Evolutionary conservation across 768 basidiomycete species (phyloP), one percentile per base, ranked within the genome.

Genomic region (Termitomyces titanicus): DNA sequence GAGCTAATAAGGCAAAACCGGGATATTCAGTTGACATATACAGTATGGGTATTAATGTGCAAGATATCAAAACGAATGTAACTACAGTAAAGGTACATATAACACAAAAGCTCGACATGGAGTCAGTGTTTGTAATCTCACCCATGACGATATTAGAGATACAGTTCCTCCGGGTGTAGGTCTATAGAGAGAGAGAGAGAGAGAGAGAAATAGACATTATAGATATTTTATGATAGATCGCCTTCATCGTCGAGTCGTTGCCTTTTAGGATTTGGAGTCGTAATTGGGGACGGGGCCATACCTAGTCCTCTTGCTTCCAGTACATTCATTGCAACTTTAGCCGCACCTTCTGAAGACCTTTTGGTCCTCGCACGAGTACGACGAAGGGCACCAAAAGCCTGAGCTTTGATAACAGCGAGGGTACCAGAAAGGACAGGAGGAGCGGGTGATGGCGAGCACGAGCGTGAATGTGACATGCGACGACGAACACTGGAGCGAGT

Each of bases 391-490:
- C 91, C 92, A 67, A 93, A 94, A 37, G 92, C 86, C 67, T 93
- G 90, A 40, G 91, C 91, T 73, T 93, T 94, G 73, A 94, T 92
- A 54, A 93, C 90, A 51, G 92, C 91, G 45, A 94, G 81, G 29
- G 92, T 93, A 24, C 88, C 87, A 47, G 87, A 90, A 65, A 91
- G 71, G 18, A 73, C 70, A 34, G 79, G 69, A 51, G 73, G 67
- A 56, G 66, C 64, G 40, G 79, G 78, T 11, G 79, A 80, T 39
- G 76, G 74, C 3, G 80, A 80, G 47, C 77, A 78, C n/a, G 79
- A 75, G 61, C 76, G 78, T 34, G 81, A 72, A 25, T 74, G 70
- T 51, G 63, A 67, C 18, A 75, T 71, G 51, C 72, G 69, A 47
- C 79, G 80, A 49, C 82, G 80, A 53, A 78, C 65, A 43, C 81